Evolutionary conservation across 129 eudicot species (phyloP), one percentile per base, ranked within the genome.

Genomic region (Erigeron canadensis): DNA sequence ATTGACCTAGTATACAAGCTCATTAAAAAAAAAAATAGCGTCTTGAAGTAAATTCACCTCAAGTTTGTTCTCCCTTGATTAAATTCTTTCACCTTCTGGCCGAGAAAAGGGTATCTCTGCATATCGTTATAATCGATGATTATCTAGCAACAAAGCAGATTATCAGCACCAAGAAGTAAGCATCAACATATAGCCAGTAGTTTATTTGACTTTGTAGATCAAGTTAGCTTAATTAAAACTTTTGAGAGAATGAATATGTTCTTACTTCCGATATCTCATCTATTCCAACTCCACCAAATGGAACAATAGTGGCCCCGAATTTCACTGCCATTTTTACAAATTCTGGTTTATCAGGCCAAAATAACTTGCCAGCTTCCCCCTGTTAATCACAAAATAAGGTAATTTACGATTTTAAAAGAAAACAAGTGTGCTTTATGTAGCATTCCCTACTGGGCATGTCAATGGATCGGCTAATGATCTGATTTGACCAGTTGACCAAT

Each of bases 311-410:
- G 50, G 81, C 81, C 53, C 81, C 81, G 69, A 68, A 63, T 70
- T 53, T 60, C 37, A 76, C 75, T 10, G 75, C 81, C 75, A 69
- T 69, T 60, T 64, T 77, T 69, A 77, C 81, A 69, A 77, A 77
- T 61, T 77, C 81, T 60, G 59, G 75, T 77, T 77, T 77, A 5
- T 77, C 81, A 47, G 81, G 81, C 81, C 75, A 69, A 69, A 77
- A 77, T 39, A 77, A 69, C 63, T 77, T 77, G 38, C 75, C 19
- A 7, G 64, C 23, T 77, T 77, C 81, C 39, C 75, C 81, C 81
- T 77, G 7, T 77, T 68, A 59, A 61, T 75, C 67, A 43, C 46
- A 28, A 28, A 58, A 23, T 5, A 57, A 51, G 8, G 9, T 55
- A 15, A 10, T 18, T 41, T 15, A 28, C 16, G 28, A 59, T 22